These are phyloP conservation scores for Polyporus tsugae DNA, from an alignment of 1,284 basidiomycete species.

Conservation along the genomic window DNA sequence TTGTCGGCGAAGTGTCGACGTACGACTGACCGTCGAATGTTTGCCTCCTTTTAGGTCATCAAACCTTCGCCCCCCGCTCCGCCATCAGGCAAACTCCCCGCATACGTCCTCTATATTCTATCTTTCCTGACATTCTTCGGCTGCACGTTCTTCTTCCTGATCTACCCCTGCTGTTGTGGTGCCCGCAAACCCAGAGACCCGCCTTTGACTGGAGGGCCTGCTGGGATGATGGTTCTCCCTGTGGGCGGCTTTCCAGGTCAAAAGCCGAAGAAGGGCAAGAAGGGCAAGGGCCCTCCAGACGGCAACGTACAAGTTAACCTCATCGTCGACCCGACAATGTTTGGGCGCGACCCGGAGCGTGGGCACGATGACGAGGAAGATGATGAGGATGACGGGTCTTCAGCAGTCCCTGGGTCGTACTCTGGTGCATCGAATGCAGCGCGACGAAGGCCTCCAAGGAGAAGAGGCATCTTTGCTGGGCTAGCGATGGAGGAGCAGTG, in stretches of 20 bases:
- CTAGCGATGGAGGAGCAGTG: slow-evolving; percentile 71
- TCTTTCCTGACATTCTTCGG: slow-evolving; percentile 61
- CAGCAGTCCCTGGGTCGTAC: slow-evolving; percentile 38
- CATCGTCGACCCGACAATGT: slow-evolving; percentile 71
- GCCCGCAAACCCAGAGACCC: slow-evolving; percentile 38
- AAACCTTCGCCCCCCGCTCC: slow-evolving; percentile 63
- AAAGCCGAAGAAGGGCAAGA: slow-evolving; percentile 47
- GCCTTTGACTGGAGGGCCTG: slow-evolving; percentile 41
- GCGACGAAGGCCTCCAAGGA: slow-evolving; percentile 42
- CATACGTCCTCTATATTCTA: slow-evolving; percentile 65
- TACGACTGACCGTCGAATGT: background rate
- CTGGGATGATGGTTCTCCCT: slow-evolving; percentile 73
- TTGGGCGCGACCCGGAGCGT: slow-evolving; percentile 46
- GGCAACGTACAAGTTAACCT: slow-evolving; percentile 73
- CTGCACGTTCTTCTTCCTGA: slow-evolving; percentile 61
- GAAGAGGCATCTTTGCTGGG: slow-evolving; percentile 63
- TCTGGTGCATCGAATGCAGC: slow-evolving; percentile 37
- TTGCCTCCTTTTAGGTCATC: slow-evolving; percentile 52
- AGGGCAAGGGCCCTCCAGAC: slow-evolving; percentile 40
- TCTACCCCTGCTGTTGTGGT: slow-evolving; percentile 64
- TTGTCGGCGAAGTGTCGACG: background rate
- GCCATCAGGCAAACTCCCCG: slow-evolving; percentile 60
- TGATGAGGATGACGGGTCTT: slow-evolving; percentile 34
- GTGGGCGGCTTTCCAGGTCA: slow-evolving; percentile 55
- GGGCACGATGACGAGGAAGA: slow-evolving; percentile 48